Percentiles rank a stretch among this genome's conserved stretches.
Conservation (phyloP, 345 rosid species). For the Carallia pectinifolia region DNA sequence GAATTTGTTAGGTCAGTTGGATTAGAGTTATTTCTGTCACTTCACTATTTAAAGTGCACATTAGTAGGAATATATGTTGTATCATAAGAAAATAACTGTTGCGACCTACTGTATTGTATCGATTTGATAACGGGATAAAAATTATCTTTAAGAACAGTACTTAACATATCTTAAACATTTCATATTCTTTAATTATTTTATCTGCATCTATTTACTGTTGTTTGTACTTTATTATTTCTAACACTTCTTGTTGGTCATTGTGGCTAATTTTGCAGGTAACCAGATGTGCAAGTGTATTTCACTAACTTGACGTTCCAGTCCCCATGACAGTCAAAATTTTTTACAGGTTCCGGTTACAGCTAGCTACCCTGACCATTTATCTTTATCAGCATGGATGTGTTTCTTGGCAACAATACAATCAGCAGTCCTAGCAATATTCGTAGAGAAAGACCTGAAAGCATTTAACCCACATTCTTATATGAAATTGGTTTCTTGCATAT, state of each 20-base stretch:
- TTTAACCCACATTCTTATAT: constrained; percentile 56
- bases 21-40: no score
- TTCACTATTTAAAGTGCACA: no score
- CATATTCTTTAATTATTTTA: no score
- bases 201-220: no score
- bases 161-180: no score
- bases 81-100: no score
- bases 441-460: constrained; percentile 42
- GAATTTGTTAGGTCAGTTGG: no score
- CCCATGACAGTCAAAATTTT: neutral
- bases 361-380: constrained; percentile 53
- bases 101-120: no score
- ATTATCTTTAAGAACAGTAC: no score
- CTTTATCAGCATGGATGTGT: constrained; percentile 79
- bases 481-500: constrained; percentile 40
- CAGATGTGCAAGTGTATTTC: neutral
- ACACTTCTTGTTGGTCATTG: constrained; percentile 52
- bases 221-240: no score
- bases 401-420: constrained; percentile 57
- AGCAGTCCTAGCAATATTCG: constrained; percentile 39
- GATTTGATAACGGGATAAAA: no score
- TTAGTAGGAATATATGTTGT: no score
- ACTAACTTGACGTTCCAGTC: neutral
- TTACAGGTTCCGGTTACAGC: constrained; percentile 56
- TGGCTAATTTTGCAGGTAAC: constrained; percentile 76